Evolutionary conservation across 164 flowering plant species (phyloP).

Genomic region (Dillenia suffruticosa): DNA sequence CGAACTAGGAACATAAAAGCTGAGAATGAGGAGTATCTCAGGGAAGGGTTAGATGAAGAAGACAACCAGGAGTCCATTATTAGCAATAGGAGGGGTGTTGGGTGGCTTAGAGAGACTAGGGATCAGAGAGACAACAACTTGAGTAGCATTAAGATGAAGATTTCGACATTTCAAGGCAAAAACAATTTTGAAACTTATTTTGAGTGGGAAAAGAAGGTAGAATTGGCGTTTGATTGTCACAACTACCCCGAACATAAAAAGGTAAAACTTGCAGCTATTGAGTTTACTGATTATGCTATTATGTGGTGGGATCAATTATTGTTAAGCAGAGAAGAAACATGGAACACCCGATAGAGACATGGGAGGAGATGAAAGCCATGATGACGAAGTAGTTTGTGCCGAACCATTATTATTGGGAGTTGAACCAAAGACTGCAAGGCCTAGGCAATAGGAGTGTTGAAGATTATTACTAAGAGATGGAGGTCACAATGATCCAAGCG

Average conservation of each 20-base stretch:
- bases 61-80: too few relatives aligned
- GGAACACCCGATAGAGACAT: neutral
- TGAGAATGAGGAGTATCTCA: too few relatives aligned
- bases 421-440: too few relatives aligned
- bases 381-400: neutral
- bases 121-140: neutral
- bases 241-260: neutral
- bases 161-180: neutral
- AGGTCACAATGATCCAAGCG: too few relatives aligned
- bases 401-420: too few relatives aligned
- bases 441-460: too few relatives aligned
- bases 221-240: slow-evolving; percentile 3
- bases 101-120: neutral
- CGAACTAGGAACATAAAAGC: too few relatives aligned
- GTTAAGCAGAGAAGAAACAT: neutral
- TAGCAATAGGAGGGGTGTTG: too few relatives aligned
- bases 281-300: neutral
- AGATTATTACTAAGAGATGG: too few relatives aligned
- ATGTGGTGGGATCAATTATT: slow-evolving; percentile 3
- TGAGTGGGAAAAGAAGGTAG: neutral
- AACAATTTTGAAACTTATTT: neutral
- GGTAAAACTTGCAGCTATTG: neutral
- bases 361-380: neutral
- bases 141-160: neutral
- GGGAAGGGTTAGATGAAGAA: too few relatives aligned